Base-by-base conservation (phyloP, 768 basidiomycete genomes). In the Kwoniella sp. region DNA sequence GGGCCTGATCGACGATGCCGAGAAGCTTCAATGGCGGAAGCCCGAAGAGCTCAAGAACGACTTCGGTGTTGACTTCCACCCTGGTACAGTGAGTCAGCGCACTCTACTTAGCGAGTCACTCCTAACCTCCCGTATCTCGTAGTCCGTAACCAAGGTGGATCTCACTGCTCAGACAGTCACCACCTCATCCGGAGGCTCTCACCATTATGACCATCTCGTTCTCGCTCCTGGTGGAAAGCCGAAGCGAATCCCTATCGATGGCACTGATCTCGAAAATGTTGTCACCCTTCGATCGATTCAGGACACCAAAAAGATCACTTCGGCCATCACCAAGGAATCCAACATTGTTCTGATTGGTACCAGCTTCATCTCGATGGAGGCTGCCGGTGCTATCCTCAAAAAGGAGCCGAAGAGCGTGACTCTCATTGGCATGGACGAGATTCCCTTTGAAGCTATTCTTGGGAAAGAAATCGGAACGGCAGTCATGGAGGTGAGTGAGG, bases 321-420 rank as follows among this genome's bases (percentile, higher is more conserved):
- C 51, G 34, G 60, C 60, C 17, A 57, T 72, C 43, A 64, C 57
- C 80, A 29, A 85, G 74, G 85, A 87, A 59, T 85, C 85, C 28
- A 87, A 89, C 73, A 78, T 86, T 53, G 88, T 89, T 27, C 81
- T 92, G 11, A 84, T 93, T 57, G 91, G 91, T 2, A 86, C 84
- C 43, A 88, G 86, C 12, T 95, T 92, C 77, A 95, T 95, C 63
- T 83, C 86, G 50, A 88, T 95, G 88, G 74, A 74, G 71, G 77
- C 89, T n/a, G 88, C 88, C 6, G 79, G 78, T n/a, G 86, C 88
- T 0, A 53, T 74, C 0, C 74, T 86, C 2, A 73, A 82, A 7
- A 83, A 86, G 46, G 84, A 85, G 59, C 83, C 89, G 19, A 85
- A 85, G 11, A 85, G 84, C 26, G 84, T 91, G 37, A 83, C 87